Base-by-base conservation (phyloP, 768 basidiomycete species). In the Cyathus striatus region DNA sequence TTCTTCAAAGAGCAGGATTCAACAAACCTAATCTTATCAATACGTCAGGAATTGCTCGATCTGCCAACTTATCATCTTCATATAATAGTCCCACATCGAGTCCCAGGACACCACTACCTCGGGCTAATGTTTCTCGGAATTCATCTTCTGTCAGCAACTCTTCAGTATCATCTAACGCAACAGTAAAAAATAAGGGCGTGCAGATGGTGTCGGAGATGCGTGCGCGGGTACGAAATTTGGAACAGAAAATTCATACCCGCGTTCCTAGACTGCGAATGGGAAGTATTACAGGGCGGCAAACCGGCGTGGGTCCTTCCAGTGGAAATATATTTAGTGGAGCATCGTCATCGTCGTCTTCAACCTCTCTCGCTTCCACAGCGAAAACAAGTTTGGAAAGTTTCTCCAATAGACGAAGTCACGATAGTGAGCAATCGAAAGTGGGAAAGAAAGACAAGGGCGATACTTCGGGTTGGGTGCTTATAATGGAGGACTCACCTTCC, bases 151-250 rank as follows among this genome's bases (percentile, higher is more conserved):
- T 64, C 48, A 74, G 68, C 22, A 66, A 62, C 38, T 66, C 72
- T 12, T 63, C 58, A 32, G 69, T 69, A 10, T 65, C 70, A 5
- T 66, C 59, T 27, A 71, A 71, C 42, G 75, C 75, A 3, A 64
- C 76, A 10, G 75, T 86, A 3, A 86, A 73, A 67, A 90, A 76
- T 59, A 86, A 81, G 58, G 90, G 89, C 21, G 87, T 90, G 3
- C 89, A 92, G 56, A 92, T 93, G 90, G 88, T 91, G 4, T 85
- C 86, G 18, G 90, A 92, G 58, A 90, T 93, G 85, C 79, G 90
- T 32, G 88, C 87, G 27, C 76, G 86, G 40, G 89, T 92, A 23
- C 80, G 72, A 56, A 86, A 83, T 51, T 64, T 92, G 27, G 87
- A 91, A 54, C 87, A 89, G 64, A 88, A 86, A 63, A 86, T 92